Evolutionary conservation across 768 basidiomycete genomes (phyloP).

Genomic region (Tulasnella sp.): DNA sequence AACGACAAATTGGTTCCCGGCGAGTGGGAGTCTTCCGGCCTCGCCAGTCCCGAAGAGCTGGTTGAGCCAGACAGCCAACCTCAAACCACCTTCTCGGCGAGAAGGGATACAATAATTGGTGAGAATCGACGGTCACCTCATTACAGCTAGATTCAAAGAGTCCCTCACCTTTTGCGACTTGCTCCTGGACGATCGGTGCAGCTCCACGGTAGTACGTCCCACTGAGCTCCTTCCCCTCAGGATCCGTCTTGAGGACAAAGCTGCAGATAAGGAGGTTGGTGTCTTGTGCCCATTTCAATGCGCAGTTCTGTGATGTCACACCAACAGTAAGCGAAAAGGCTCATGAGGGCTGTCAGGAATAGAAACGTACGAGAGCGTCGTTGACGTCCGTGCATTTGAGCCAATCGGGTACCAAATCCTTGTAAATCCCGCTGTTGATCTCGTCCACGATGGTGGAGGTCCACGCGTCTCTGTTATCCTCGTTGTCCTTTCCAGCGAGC

Average conservation of each 20-base stretch:
- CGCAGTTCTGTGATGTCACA: conserved; percentile 9
- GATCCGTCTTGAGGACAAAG: conserved; percentile 12
- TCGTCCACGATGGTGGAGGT: neutral
- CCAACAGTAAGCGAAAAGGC: neutral
- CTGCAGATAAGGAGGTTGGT: conserved; percentile 13
- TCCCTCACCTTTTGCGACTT: conserved; percentile 18
- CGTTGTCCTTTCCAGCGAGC: neutral
- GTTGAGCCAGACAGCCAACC: conserved; percentile 20
- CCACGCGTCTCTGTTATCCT: neutral
- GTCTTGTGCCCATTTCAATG: conserved; percentile 18
- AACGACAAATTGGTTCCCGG: neutral
- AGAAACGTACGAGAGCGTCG: neutral
- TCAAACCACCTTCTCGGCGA: neutral
- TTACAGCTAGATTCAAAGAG: neutral
- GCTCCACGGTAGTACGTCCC: conserved; percentile 7
- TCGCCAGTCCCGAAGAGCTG: conserved; percentile 1
- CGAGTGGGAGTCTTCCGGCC: neutral
- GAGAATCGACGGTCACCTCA: neutral
- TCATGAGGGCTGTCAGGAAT: neutral
- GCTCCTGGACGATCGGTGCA: conserved; percentile 18
- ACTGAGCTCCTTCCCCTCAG: neutral
- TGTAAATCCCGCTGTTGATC: conserved; percentile 14
- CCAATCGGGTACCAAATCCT: neutral
- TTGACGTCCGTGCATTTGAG: neutral
- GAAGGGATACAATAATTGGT: neutral